phyloP scores from a whole-genome alignment of 2,329 filamentous ascomycete genomes.

The Fusarium sp. region DNA sequence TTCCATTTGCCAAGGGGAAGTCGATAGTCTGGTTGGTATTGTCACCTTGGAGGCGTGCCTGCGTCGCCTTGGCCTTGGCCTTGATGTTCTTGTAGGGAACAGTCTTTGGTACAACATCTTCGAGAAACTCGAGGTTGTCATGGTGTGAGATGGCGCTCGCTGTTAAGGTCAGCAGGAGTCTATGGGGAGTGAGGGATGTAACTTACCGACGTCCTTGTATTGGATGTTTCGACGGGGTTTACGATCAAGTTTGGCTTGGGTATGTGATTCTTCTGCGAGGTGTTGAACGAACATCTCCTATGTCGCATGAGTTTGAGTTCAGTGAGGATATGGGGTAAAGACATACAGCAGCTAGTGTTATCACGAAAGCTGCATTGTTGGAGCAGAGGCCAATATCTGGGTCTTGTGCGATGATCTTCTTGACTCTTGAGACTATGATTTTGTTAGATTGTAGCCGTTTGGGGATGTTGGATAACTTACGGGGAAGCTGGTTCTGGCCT shows the following conservation, averaged over 20 bases:
- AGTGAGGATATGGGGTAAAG: neutral
- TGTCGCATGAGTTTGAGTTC: constrained; percentile 1
- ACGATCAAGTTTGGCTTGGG: constrained; percentile 88
- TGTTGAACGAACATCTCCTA: constrained; percentile 97
- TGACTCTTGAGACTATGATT: constrained; percentile 84
- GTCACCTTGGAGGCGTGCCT: constrained; percentile 57
- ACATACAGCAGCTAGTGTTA: constrained; percentile 85
- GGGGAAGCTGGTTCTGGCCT: constrained; percentile 84
- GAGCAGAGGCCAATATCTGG: constrained; percentile 87
- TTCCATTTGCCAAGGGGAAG: constrained; percentile 41
- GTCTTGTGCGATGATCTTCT: constrained; percentile 93
- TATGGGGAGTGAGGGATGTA: neutral
- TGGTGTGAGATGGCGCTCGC: constrained; percentile 87
- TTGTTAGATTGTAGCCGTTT: neutral
- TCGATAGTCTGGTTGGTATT: constrained; percentile 47
- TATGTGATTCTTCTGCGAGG: constrained; percentile 84
- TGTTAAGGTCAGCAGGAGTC: constrained; percentile 49
- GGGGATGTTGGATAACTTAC: constrained; percentile 64
- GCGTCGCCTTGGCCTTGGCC: constrained; percentile 64
- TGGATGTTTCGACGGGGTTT: constrained; percentile 95
- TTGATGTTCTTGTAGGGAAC: constrained; percentile 83
- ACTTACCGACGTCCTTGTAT: constrained; percentile 88
- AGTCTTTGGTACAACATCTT: constrained; percentile 90
- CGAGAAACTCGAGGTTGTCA: constrained; percentile 94
- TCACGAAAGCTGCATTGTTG: constrained; percentile 93